phyloP scores from a whole-genome alignment of 1,284 basidiomycete species.

The Leccinum fallax region DNA sequence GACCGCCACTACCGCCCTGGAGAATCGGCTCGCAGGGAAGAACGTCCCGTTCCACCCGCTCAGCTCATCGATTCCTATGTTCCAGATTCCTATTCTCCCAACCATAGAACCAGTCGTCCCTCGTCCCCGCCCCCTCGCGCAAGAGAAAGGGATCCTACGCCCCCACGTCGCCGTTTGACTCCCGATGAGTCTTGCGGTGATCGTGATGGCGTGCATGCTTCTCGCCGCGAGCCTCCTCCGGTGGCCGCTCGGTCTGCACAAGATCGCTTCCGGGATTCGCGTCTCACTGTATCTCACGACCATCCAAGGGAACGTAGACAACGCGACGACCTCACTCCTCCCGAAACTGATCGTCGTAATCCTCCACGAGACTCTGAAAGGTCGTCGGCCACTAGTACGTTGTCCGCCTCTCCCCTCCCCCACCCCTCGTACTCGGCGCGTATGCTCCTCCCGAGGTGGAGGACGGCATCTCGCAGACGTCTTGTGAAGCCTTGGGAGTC shows the following conservation, averaged over 20 bases:
- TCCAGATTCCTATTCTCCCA: conserved; percentile 34
- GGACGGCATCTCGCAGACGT: conserved; percentile 45
- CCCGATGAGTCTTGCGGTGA: conserved; percentile 25
- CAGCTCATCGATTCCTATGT: conserved; percentile 36
- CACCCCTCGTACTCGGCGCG: conserved; percentile 44
- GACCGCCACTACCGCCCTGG: conserved; percentile 69
- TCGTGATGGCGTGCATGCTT: conserved; percentile 23
- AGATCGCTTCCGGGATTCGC: conserved; percentile 27
- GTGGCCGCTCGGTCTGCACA: conserved; percentile 21
- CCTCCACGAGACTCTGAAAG: conserved; percentile 43
- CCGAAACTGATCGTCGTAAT: conserved; percentile 37
- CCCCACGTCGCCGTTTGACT: conserved; percentile 25
- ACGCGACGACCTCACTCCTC: conserved; percentile 24
- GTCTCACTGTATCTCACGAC: conserved; percentile 15
- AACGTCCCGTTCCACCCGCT: conserved; percentile 26
- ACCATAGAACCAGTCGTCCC: conserved; percentile 24
- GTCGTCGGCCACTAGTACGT: conserved; percentile 72
- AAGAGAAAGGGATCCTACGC: conserved; percentile 28
- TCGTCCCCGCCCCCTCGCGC: conserved; percentile 24
- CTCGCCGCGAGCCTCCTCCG: conserved; percentile 33
- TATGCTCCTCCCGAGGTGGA: conserved; percentile 53
- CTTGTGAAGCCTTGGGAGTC: conserved; percentile 55
- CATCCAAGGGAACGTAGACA: conserved; percentile 30
- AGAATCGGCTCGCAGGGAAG: conserved; percentile 34
- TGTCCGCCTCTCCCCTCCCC: conserved; percentile 64